Evolutionary conservation across 108 stramenopile genomes (phyloP).

Genomic region (Skeletonema menzelii): DNA sequence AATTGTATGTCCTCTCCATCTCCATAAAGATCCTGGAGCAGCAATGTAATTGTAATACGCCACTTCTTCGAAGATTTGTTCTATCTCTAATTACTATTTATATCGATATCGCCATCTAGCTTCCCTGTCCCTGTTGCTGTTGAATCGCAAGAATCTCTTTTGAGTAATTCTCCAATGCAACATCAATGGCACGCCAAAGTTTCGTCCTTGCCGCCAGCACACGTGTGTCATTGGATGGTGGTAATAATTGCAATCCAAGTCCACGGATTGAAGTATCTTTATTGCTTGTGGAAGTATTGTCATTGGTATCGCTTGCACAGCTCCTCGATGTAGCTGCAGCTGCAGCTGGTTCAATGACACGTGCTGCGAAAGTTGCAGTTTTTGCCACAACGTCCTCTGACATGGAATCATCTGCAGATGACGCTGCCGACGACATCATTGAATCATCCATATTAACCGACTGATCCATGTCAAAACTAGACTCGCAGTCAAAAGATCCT

Average conservation of each 20-base stretch:
- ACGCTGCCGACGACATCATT: constrained; percentile 5
- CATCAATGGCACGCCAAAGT: constrained; percentile 33
- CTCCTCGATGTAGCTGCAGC: not conserved
- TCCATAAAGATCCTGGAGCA: too few species aligned
- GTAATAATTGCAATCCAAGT: not conserved
- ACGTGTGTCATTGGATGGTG: constrained; percentile 34
- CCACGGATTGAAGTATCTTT: not conserved
- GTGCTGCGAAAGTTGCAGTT: not conserved
- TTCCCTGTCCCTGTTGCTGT: too few species aligned
- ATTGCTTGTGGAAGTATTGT: not conserved
- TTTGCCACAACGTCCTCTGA: not conserved
- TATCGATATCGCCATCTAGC: not conserved
- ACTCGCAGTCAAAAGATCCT: constrained; percentile 1
- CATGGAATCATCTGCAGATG: not conserved
- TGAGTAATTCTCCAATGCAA: constrained; percentile 41
- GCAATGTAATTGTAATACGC: too few species aligned
- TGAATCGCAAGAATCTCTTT: constrained; percentile 38
- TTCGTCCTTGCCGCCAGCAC: constrained; percentile 29
- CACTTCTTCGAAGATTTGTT: too few species aligned
- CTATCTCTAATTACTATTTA: too few species aligned
- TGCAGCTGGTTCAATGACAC: not conserved
- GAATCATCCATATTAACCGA: constrained; percentile 31
- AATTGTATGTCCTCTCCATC: too few species aligned
- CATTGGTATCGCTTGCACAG: not conserved
- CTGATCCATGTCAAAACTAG: constrained; percentile 30